Percentiles rank a stretch among this genome's conserved stretches.
Conservation (phyloP, 768 basidiomycete genomes). For the Mycena leptocephala region DNA sequence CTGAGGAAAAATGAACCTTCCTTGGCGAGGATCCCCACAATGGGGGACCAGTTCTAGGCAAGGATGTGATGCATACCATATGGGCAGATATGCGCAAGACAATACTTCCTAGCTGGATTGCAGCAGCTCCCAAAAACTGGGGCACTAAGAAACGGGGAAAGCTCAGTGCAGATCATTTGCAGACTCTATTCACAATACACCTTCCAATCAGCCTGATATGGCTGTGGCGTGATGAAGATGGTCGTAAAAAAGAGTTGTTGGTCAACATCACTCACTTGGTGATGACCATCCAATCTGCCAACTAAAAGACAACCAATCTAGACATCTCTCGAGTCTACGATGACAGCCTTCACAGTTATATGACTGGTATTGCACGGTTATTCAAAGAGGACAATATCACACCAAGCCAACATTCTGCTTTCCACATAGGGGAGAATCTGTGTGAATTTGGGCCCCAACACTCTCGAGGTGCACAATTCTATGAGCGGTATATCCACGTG, state of each 20-base stretch:
- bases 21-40: neutral
- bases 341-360: slow-evolving; percentile 38
- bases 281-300: slow-evolving; percentile 38
- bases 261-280: slow-evolving; percentile 52
- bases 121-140: slow-evolving; percentile 38
- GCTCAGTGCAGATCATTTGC: slow-evolving; percentile 55
- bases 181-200: slow-evolving; percentile 49
- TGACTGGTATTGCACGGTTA: slow-evolving; percentile 35
- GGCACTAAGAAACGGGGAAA: slow-evolving; percentile 44
- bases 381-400: slow-evolving; percentile 43
- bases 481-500: slow-evolving; percentile 38
- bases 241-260: slow-evolving; percentile 38
- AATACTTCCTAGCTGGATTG: slow-evolving; percentile 44
- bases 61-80: slow-evolving; percentile 29
- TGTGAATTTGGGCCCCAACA: slow-evolving; percentile 47
- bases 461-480: slow-evolving; percentile 29
- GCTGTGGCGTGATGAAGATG: slow-evolving; percentile 47
- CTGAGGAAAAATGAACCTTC: neutral
- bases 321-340: slow-evolving; percentile 28
- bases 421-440: slow-evolving; percentile 48
- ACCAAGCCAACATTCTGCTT: slow-evolving; percentile 50
- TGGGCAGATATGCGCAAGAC: slow-evolving; percentile 40
- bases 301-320: slow-evolving; percentile 29
- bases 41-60: slow-evolving; percentile 29
- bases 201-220: slow-evolving; percentile 52